A percentile compares a stretch with the other conserved stretches of the same genome.
Evolutionary conservation across 2,329 filamentous ascomycete genomes (phyloP).

Genomic region (Byssochlamys sp.): DNA sequence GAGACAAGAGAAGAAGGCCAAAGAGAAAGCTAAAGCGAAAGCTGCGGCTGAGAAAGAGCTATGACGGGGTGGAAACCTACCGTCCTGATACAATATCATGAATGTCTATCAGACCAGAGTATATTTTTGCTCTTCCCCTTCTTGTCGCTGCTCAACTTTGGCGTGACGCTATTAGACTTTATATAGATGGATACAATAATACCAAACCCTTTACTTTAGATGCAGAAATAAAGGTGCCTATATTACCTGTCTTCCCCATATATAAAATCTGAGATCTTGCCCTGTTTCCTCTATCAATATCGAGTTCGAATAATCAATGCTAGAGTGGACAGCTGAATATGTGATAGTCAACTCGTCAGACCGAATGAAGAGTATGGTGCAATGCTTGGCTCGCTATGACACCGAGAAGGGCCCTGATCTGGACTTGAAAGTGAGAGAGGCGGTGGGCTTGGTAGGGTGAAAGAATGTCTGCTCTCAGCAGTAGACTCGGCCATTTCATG

Average conservation of each 20-base stretch:
- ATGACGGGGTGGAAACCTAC: constrained; percentile 13
- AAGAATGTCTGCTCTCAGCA: not conserved
- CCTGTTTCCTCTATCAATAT: not conserved
- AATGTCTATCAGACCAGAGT: not conserved
- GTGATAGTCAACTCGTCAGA: not conserved
- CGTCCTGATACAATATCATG: not conserved
- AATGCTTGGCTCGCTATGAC: not conserved
- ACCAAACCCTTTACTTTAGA: not conserved
- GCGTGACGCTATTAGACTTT: not conserved
- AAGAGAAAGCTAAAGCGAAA: constrained; percentile 54
- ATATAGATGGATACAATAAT: not conserved
- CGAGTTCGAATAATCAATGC: not conserved
- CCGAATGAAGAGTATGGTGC: not conserved
- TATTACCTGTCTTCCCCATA: not conserved
- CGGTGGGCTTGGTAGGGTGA: constrained; percentile 1
- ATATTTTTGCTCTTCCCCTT: not conserved
- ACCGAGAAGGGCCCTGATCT: not conserved
- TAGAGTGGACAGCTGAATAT: not conserved
- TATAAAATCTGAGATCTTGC: too few relatives aligned
- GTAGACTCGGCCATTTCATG: not conserved
- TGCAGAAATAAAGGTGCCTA: too few relatives aligned
- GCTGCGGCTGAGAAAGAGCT: constrained; percentile 4
- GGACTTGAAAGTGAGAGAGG: constrained; percentile 1
- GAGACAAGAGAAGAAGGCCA: constrained; percentile 70
- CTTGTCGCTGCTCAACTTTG: not conserved